Conservation (phyloP, 768 basidiomycete species). For the Sporobolomyces roseus region DNA sequence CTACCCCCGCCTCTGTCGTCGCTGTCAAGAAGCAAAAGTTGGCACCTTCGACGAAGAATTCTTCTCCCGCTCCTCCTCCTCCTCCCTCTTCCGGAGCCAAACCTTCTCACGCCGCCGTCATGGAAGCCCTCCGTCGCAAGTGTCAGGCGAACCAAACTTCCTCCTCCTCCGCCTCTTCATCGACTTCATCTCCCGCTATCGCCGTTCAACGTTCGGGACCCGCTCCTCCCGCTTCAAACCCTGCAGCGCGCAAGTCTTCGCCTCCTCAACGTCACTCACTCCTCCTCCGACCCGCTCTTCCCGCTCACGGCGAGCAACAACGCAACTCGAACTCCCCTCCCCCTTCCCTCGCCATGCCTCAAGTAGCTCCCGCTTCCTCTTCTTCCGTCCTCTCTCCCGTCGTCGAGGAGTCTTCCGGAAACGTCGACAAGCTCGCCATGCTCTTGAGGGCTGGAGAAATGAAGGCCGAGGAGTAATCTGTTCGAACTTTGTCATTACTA, state of each 20-base stretch:
- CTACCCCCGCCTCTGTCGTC: not conserved
- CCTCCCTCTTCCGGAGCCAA: not conserved
- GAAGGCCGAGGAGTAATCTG: constrained; percentile 15
- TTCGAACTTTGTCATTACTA: not conserved
- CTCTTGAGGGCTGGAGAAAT: constrained; percentile 6
- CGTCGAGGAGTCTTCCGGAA: constrained; percentile 7
- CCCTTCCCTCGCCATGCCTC: constrained; percentile 7
- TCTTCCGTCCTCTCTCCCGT: not conserved
- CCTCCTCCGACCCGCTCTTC: not conserved
- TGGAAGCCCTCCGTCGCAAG: constrained; percentile 29
- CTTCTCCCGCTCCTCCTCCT: constrained; percentile 5
- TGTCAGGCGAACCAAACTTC: constrained; percentile 27
- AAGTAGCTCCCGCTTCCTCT: not conserved
- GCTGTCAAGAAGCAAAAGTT: constrained; percentile 8
- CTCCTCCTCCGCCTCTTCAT: not conserved
- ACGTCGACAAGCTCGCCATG: constrained; percentile 5
- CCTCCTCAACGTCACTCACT: not conserved
- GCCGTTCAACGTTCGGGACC: too few relatives aligned
- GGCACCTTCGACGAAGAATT: constrained; percentile 15
- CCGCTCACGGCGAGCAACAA: not conserved
- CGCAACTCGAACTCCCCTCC: constrained; percentile 10
- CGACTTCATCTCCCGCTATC: not conserved
- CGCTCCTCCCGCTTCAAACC: not conserved
- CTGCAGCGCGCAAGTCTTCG: not conserved
- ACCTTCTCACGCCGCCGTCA: constrained; percentile 25